Percentiles rank a stretch among this genome's conserved stretches.
Conservation (phyloP, 2,329 filamentous ascomycete species). For the Venturia carpophila region DNA sequence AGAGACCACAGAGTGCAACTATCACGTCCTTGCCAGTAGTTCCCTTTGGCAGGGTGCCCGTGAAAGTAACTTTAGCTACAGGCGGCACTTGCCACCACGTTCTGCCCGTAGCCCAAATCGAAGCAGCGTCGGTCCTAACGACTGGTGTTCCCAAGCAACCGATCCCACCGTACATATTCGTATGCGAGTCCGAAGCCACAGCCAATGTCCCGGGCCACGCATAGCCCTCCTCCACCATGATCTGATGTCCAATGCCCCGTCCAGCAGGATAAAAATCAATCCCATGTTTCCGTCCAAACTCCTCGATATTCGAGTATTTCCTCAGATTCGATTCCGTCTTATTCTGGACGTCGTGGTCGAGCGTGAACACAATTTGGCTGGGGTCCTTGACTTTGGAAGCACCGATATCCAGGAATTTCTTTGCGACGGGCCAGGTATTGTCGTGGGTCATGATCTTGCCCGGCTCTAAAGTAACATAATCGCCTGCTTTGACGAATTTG, state of each 20-base stretch:
- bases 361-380: conserved; percentile 69
- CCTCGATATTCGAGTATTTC: conserved; percentile 75
- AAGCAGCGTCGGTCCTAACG: conserved; percentile 79
- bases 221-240: conserved; percentile 80
- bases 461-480: conserved; percentile 72
- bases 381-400: conserved; percentile 64
- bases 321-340: conserved; percentile 67
- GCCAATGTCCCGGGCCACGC: conserved; percentile 78
- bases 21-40: conserved; percentile 95
- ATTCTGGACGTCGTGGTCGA: conserved; percentile 88
- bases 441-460: conserved; percentile 77
- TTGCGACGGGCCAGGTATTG: conserved; percentile 67
- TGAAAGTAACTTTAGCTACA: conserved; percentile 71
- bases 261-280: conserved; percentile 72
- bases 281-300: conserved; percentile 71
- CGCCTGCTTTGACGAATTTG: conserved; percentile 69
- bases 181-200: conserved; percentile 72
- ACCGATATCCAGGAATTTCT: conserved; percentile 77
- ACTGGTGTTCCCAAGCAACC: conserved; percentile 69
- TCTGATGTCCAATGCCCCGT: conserved; percentile 80
- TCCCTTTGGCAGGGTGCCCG: conserved; percentile 64
- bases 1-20: conserved; percentile 75
- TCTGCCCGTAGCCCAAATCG: conserved; percentile 72
- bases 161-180: conserved; percentile 77
- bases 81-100: conserved; percentile 91